Conservation (phyloP, 2,329 filamentous ascomycete genomes). For the Orbilia quercus region DNA sequence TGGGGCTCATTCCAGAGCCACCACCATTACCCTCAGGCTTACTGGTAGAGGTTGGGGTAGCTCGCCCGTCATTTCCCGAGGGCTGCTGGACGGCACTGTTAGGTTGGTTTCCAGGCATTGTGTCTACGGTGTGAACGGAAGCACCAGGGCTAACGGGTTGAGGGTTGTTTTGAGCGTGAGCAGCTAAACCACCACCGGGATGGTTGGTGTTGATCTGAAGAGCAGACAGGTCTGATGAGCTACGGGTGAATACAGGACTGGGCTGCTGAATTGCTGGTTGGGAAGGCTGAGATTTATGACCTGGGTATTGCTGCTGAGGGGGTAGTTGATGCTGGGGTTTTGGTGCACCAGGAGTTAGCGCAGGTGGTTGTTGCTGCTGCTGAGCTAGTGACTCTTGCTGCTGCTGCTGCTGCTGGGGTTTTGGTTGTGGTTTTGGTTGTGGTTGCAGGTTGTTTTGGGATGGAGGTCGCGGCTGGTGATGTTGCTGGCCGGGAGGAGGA, state of each 20-base stretch:
- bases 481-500: constrained; percentile 20
- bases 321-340: constrained; percentile 59
- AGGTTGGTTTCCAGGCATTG: constrained; percentile 43
- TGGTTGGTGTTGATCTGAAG: constrained; percentile 35
- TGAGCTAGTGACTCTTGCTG: constrained; percentile 58
- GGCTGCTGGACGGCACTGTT: constrained; percentile 14
- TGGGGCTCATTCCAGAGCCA: constrained; percentile 49
- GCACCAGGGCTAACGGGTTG: constrained; percentile 42
- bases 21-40: constrained; percentile 33
- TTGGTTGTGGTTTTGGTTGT: constrained; percentile 58
- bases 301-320: constrained; percentile 63
- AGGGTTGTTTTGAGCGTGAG: constrained; percentile 24
- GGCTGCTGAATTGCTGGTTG: constrained; percentile 61
- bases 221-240: constrained; percentile 36
- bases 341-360: constrained; percentile 60
- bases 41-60: constrained; percentile 28
- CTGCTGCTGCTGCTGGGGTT: constrained; percentile 59
- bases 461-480: constrained; percentile 46
- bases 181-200: constrained; percentile 22
- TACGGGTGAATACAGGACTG: constrained; percentile 60
- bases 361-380: constrained; percentile 61
- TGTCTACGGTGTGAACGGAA: constrained; percentile 50
- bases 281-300: constrained; percentile 62
- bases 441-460: constrained; percentile 59
- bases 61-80: constrained; percentile 24